These are phyloP conservation scores for Endothia cerciana DNA, from an alignment of 2,329 filamentous ascomycete species.

Conservation along the genomic window DNA sequence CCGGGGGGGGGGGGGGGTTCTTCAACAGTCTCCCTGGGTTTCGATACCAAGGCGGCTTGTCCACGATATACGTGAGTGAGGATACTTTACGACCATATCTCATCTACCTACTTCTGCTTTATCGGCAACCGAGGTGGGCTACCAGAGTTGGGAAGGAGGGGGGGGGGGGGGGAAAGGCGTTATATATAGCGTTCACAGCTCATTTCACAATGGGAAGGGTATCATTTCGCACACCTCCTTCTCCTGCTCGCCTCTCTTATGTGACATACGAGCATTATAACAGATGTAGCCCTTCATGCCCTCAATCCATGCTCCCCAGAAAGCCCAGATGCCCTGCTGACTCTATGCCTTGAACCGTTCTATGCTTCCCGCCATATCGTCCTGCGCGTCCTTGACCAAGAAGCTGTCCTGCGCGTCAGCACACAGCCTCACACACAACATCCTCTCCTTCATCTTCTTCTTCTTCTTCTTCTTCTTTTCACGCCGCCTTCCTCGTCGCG, in stretches of 20 bases:
- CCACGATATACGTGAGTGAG: not conserved
- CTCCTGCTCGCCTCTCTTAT: not conserved
- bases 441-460: no score
- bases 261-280: not conserved
- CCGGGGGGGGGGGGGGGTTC: no score
- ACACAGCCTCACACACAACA: conserved; percentile 33
- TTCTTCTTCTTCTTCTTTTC: no score
- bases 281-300: no score
- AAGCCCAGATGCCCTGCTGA: not conserved
- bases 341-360: conserved; percentile 70
- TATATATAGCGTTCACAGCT: not conserved
- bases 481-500: not conserved
- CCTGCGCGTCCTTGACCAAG: conserved; percentile 80
- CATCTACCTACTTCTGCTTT: not conserved
- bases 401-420: conserved; percentile 60
- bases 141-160: not conserved
- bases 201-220: not conserved
- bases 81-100: not conserved
- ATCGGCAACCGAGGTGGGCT: not conserved
- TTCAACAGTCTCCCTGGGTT: not conserved
- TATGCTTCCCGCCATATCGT: conserved; percentile 69
- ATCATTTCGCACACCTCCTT: not conserved
- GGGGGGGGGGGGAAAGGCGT: not conserved
- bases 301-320: no score
- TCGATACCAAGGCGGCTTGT: not conserved